A percentile compares a stretch with the other conserved stretches of the same genome.
phyloP scores from a whole-genome alignment of 2,329 filamentous ascomycete genomes.

The Chaetomium strumarium region DNA sequence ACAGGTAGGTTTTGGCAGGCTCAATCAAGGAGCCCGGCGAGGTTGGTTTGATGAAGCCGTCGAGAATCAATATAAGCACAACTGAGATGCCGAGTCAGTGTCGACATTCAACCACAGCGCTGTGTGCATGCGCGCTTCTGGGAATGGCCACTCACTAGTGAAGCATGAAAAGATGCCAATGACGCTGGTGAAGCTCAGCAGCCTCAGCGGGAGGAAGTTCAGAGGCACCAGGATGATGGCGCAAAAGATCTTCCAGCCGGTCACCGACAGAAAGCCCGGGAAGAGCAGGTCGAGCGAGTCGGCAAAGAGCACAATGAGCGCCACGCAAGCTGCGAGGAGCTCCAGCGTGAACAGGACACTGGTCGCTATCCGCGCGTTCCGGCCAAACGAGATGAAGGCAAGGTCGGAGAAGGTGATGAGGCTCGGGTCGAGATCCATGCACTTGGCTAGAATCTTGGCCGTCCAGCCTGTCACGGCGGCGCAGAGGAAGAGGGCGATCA shows the following conservation, averaged over 20 bases:
- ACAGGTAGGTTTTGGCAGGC: slow-evolving; percentile 72
- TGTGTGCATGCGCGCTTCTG: too few species aligned
- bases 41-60: slow-evolving; percentile 78
- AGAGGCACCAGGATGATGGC: slow-evolving; percentile 72
- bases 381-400: slow-evolving; percentile 84
- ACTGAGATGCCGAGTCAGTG: slow-evolving; percentile 44
- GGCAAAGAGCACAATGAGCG: slow-evolving; percentile 85
- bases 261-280: slow-evolving; percentile 57
- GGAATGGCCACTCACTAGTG: slow-evolving; percentile 59
- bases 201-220: slow-evolving; percentile 74
- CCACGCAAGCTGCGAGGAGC: slow-evolving; percentile 81
- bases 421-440: slow-evolving; percentile 76
- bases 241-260: slow-evolving; percentile 81
- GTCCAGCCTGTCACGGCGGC: slow-evolving; percentile 79
- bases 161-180: slow-evolving; percentile 88
- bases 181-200: slow-evolving; percentile 85
- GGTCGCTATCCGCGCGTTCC: slow-evolving; percentile 71
- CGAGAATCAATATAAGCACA: slow-evolving; percentile 73
- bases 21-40: slow-evolving; percentile 76
- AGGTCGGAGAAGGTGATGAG: slow-evolving; percentile 93
- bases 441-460: slow-evolving; percentile 76
- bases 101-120: background rate
- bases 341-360: slow-evolving; percentile 85
- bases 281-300: slow-evolving; percentile 80
- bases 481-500: slow-evolving; percentile 66